phyloP scores from a whole-genome alignment of 2,329 filamentous ascomycete species.

The Alternaria incomplexa region DNA sequence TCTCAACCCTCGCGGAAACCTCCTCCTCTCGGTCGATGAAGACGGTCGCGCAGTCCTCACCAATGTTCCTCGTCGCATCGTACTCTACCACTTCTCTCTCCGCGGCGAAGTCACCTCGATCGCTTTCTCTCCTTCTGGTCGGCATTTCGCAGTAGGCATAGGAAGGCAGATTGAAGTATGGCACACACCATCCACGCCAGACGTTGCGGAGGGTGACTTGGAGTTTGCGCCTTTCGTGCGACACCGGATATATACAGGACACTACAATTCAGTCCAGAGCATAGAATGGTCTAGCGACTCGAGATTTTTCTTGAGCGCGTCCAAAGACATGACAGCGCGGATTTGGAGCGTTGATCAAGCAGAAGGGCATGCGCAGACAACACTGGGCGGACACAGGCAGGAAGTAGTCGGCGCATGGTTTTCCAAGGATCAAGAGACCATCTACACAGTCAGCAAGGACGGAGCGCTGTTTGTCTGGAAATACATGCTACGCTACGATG shows the following conservation, averaged over 20 bases:
- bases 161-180: conserved; percentile 92
- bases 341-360: conserved; percentile 94
- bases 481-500: conserved; percentile 69
- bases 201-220: conserved; percentile 80
- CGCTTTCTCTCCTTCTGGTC: conserved; percentile 87
- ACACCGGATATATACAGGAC: conserved; percentile 83
- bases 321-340: conserved; percentile 88
- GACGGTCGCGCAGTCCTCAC: conserved; percentile 93
- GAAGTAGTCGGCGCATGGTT: conserved; percentile 96
- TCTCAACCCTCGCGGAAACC: conserved; percentile 86
- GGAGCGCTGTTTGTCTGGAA: conserved; percentile 96
- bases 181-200: conserved; percentile 91
- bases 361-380: conserved; percentile 87
- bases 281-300: conserved; percentile 98
- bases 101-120: conserved; percentile 81
- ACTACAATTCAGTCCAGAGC: conserved; percentile 84
- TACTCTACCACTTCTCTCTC: conserved; percentile 96
- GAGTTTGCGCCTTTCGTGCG: conserved; percentile 95
- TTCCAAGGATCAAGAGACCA: conserved; percentile 89
- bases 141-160: conserved; percentile 86
- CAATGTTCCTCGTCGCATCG: conserved; percentile 83
- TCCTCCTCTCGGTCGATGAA: conserved; percentile 91
- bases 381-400: conserved; percentile 88
- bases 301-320: conserved; percentile 89
- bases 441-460: conserved; percentile 96